Percentiles rank a stretch among this genome's conserved stretches.
These are phyloP conservation scores for Aspergillus pseudotamarii DNA, from an alignment of 2,329 filamentous ascomycete species.

Conservation along the genomic window DNA sequence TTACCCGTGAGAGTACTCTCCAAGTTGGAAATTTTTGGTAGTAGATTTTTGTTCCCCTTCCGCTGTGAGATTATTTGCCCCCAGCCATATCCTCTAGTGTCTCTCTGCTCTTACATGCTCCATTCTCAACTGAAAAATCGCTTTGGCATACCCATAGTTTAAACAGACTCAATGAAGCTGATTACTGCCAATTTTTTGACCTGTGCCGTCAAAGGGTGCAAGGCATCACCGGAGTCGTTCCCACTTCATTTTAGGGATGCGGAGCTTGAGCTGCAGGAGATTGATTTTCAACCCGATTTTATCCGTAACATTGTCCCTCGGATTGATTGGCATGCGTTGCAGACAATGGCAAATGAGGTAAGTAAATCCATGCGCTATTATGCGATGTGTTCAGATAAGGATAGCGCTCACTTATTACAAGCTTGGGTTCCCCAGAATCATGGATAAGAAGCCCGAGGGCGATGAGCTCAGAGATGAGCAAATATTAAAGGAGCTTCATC, in stretches of 20 bases:
- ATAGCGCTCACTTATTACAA: conserved; percentile 41
- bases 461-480: conserved; percentile 68
- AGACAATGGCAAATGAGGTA: conserved; percentile 70
- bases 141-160: neutral
- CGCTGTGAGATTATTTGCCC: neutral
- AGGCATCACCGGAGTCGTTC: conserved; percentile 75
- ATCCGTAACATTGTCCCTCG: conserved; percentile 82
- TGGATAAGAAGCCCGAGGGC: conserved; percentile 64
- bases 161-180: conserved; percentile 72
- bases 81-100: neutral
- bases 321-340: conserved; percentile 83
- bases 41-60: neutral
- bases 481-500: conserved; percentile 76
- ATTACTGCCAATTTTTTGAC: conserved; percentile 95
- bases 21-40: neutral
- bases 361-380: neutral
- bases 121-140: neutral
- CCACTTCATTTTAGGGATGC: conserved; percentile 91
- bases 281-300: conserved; percentile 79
- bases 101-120: neutral
- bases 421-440: conserved; percentile 78
- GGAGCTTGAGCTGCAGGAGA: conserved; percentile 81
- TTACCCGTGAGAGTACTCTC: neutral
- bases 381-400: neutral
- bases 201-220: conserved; percentile 95